Conservation (phyloP, 176 grass and related monocot species). For the Themeda triandra region DNA sequence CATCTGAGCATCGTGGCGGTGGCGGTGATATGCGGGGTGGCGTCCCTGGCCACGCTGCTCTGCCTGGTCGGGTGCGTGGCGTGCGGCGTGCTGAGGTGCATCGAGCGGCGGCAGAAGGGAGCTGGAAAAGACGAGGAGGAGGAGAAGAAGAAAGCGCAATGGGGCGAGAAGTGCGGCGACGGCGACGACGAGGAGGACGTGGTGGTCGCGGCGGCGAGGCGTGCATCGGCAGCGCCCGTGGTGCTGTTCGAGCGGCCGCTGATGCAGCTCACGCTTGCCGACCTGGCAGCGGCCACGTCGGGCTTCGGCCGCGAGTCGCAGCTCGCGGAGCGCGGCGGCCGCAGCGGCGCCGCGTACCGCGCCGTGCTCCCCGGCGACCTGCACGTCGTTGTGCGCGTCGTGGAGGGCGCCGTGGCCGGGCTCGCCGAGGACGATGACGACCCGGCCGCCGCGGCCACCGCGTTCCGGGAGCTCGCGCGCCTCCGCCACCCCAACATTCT, state of each 20-base stretch:
- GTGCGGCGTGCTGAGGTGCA: constrained; percentile 32
- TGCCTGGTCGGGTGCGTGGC: constrained; percentile 48
- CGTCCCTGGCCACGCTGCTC: constrained; percentile 29
- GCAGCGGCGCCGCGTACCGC: constrained; percentile 76
- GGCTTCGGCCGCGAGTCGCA: constrained; percentile 87
- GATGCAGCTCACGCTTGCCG: constrained; percentile 69
- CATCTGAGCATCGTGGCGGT: constrained; percentile 34
- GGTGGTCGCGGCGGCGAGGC: constrained; percentile 32
- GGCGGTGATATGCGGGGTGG: constrained; percentile 33
- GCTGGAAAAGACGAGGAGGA: constrained; percentile 20
- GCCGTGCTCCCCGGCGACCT: constrained; percentile 74
- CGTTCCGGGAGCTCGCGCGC: constrained; percentile 62
- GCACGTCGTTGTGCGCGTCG: constrained; percentile 77
- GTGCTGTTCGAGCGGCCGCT: constrained; percentile 89
- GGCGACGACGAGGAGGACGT: constrained; percentile 7
- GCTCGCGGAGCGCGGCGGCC: constrained; percentile 67
- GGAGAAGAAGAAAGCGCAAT: constrained; percentile 4
- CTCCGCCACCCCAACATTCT: constrained; percentile 91
- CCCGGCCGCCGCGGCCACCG: constrained; percentile 19
- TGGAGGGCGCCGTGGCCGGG: constrained; percentile 38
- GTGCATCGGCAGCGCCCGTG: constrained; percentile 52
- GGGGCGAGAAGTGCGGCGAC: background rate
- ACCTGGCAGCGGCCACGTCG: constrained; percentile 68
- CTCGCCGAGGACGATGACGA: constrained; percentile 33
- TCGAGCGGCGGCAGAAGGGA: background rate